These are phyloP conservation scores for Vaccinium darrowii DNA, from an alignment of 148 eudicot genomes.

Conservation along the genomic window DNA sequence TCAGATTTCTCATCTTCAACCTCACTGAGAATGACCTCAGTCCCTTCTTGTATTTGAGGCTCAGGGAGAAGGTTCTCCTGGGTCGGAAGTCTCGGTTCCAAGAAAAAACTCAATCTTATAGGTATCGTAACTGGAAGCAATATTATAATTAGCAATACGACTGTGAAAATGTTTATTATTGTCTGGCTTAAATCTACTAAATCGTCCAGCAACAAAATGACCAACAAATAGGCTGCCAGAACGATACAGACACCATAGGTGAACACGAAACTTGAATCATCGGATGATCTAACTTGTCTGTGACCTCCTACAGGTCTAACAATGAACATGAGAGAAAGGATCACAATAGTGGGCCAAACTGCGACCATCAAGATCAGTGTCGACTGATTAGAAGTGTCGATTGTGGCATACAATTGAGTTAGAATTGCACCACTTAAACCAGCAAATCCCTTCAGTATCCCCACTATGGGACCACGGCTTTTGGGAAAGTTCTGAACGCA, in stretches of 20 bases:
- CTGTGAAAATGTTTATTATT: conserved; percentile 26
- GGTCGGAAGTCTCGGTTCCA: conserved; percentile 22
- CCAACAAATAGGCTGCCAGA: conserved; percentile 47
- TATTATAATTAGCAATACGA: conserved; percentile 34
- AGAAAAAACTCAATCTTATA: conserved; percentile 32
- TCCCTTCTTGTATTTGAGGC: conserved; percentile 28
- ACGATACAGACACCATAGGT: conserved; percentile 41
- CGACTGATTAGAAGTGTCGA: conserved; percentile 33
- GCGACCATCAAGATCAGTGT: conserved; percentile 55
- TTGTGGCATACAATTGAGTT: conserved; percentile 43
- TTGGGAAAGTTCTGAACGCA: conserved; percentile 68
- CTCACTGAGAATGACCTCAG: conserved; percentile 51
- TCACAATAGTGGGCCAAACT: conserved; percentile 46
- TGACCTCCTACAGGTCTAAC: conserved; percentile 58
- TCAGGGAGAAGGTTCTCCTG: conserved; percentile 47
- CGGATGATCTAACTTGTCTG: conserved; percentile 55
- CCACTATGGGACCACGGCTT: conserved; percentile 58
- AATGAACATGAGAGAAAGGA: conserved; percentile 48
- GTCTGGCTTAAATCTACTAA: conserved; percentile 30
- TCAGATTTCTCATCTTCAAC: conserved; percentile 39
- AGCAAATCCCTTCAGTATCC: conserved; percentile 65
- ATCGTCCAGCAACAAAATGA: conserved; percentile 42
- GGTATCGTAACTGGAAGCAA: conserved; percentile 49
- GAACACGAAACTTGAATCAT: conserved; percentile 48
- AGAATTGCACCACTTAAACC: conserved; percentile 66